Evolutionary conservation across 2,329 filamentous ascomycete genomes (phyloP).

Genomic region (Berkeleyomyces basicola): DNA sequence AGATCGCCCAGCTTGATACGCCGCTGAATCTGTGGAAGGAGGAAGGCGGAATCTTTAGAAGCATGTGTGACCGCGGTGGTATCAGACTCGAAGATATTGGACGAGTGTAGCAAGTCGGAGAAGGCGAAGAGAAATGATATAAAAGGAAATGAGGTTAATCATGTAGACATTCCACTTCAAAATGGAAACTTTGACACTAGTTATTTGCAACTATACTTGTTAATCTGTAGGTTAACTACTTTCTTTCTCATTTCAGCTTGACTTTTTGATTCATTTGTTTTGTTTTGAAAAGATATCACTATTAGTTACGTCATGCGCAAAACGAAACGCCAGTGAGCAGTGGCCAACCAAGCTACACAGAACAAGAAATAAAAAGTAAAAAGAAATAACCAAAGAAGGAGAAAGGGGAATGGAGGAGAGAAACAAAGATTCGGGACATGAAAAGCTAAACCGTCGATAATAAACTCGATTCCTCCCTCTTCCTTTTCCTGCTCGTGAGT

Average conservation of each 20-base stretch:
- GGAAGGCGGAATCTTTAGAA: constrained; percentile 59
- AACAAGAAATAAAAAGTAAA: neutral
- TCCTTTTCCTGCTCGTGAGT: no score
- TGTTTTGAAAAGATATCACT: no score
- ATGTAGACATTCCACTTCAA: neutral
- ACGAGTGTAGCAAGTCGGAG: neutral
- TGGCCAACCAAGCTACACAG: no score
- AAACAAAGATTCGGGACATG: neutral
- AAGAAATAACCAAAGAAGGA: neutral
- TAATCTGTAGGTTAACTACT: no score
- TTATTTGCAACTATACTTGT: no score
- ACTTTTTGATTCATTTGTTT: no score
- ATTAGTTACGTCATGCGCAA: no score
- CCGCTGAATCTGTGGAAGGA: constrained; percentile 56
- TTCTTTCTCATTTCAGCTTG: no score
- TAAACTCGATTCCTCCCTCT: no score
- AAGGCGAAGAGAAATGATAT: constrained; percentile 21
- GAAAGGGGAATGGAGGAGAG: neutral
- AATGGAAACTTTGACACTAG: no score
- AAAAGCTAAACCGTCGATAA: no score
- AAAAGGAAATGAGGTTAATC: constrained; percentile 3
- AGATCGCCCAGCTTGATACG: constrained; percentile 71
- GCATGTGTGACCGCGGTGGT: constrained; percentile 79
- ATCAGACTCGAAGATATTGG: constrained; percentile 43
- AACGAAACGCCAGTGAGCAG: no score